These are phyloP conservation scores for Sugiyamaella valdiviana DNA, from an alignment of 805 yeast species.

Conservation along the genomic window DNA sequence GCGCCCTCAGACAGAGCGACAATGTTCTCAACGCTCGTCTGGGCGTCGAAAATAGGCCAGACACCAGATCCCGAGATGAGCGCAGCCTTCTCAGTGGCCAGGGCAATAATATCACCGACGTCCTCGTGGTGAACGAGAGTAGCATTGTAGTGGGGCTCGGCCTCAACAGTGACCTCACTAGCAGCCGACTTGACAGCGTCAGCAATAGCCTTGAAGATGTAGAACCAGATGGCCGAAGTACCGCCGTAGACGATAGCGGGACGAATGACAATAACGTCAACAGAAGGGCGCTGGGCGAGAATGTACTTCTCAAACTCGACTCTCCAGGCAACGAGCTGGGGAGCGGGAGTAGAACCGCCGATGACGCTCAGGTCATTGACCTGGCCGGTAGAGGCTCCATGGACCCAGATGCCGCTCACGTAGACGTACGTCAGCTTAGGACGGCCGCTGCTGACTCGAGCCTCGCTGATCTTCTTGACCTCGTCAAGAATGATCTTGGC, in stretches of 20 bases:
- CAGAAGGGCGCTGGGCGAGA: neutral
- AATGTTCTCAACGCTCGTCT: constrained; percentile 3
- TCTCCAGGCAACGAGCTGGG: constrained; percentile 9
- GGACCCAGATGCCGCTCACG: constrained; percentile 10
- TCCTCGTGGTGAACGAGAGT: constrained; percentile 10
- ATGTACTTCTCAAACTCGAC: constrained; percentile 5
- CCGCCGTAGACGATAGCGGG: constrained; percentile 12
- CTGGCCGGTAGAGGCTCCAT: too few relatives aligned
- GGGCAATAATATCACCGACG: constrained; percentile 1
- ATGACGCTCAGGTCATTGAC: too few relatives aligned
- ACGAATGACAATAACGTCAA: constrained; percentile 7
- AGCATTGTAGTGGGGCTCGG: neutral
- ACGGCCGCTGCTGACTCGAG: neutral
- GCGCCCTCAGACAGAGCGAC: constrained; percentile 1
- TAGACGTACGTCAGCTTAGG: constrained; percentile 9
- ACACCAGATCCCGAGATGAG: neutral
- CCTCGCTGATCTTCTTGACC: constrained; percentile 1
- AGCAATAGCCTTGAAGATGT: constrained; percentile 3
- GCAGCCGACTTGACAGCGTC: neutral
- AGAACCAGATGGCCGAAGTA: constrained; percentile 8
- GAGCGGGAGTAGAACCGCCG: too few relatives aligned
- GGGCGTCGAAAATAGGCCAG: constrained; percentile 7
- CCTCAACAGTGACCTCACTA: neutral
- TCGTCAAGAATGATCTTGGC: neutral
- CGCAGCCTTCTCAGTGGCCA: constrained; percentile 3